phyloP scores from a whole-genome alignment of 306 rosid genomes.

The Cicer arietinum region DNA sequence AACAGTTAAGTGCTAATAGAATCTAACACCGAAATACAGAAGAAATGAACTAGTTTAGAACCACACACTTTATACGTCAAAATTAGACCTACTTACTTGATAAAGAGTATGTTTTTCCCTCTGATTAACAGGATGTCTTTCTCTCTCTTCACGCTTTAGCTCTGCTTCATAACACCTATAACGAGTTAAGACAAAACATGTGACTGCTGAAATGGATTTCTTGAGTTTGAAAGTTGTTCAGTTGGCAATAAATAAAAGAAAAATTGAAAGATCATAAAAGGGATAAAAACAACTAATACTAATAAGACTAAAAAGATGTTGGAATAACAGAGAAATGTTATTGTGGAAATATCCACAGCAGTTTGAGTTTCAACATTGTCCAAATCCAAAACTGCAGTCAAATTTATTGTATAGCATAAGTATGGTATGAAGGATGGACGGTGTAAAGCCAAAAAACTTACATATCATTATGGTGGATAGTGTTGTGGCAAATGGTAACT shows the following conservation, averaged over 20 bases:
- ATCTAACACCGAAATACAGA: slow-evolving; percentile 10
- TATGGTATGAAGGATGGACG: not conserved
- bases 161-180: slow-evolving; percentile 86
- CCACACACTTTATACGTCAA: slow-evolving; percentile 29
- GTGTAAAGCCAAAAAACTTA: not conserved
- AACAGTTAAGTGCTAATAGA: slow-evolving; percentile 25
- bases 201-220: slow-evolving; percentile 19
- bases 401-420: not conserved
- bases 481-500: not conserved
- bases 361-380: slow-evolving; percentile 19
- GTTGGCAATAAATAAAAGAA: slow-evolving; percentile 4
- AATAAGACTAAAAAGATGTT: not conserved
- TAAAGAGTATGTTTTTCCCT: slow-evolving; percentile 83
- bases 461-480: not conserved
- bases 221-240: slow-evolving; percentile 11
- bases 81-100: slow-evolving; percentile 62
- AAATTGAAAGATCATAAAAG: not conserved
- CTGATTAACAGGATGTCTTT: slow-evolving; percentile 80
- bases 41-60: slow-evolving; percentile 11
- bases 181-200: slow-evolving; percentile 26
- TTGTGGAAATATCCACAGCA: slow-evolving; percentile 25
- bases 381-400: slow-evolving; percentile 22
- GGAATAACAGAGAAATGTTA: not conserved
- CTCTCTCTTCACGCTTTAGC: slow-evolving; percentile 89
- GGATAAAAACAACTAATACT: slow-evolving; percentile 23